Conservation (phyloP, 2,329 filamentous ascomycete genomes). For the Sclerotinia nivalis region DNA sequence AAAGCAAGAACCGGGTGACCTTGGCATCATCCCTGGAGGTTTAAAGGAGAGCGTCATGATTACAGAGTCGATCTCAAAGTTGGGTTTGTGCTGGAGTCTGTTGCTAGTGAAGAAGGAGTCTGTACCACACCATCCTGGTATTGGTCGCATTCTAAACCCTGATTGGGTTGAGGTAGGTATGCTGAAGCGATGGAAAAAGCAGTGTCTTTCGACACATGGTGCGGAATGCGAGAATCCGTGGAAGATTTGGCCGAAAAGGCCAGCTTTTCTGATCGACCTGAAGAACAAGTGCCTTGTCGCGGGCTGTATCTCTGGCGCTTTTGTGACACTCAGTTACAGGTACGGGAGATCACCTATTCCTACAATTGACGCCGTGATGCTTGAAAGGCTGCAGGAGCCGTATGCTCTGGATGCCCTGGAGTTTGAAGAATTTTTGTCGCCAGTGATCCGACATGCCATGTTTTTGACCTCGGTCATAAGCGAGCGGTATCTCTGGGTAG, state of each 20-base stretch:
- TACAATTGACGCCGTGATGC: background rate
- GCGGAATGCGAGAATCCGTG: background rate
- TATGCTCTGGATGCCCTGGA: background rate
- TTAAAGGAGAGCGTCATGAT: background rate
- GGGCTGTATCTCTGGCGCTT: background rate
- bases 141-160: background rate
- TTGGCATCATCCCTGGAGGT: background rate
- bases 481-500: constrained; percentile 38
- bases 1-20: background rate
- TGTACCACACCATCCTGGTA: background rate
- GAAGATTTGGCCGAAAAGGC: background rate
- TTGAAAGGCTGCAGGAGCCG: background rate
- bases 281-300: background rate
- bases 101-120: background rate
- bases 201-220: background rate
- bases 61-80: background rate
- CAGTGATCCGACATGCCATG: background rate
- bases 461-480: background rate
- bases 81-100: background rate
- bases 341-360: background rate
- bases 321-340: background rate
- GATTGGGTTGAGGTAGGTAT: background rate
- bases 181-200: background rate
- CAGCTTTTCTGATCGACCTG: background rate
- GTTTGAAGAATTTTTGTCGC: background rate